A percentile compares a stretch with the other conserved stretches of the same genome.
Conservation (phyloP, 225 moss, liverwort and hornwort genomes). For the Rhytidiadelphus loreus region DNA sequence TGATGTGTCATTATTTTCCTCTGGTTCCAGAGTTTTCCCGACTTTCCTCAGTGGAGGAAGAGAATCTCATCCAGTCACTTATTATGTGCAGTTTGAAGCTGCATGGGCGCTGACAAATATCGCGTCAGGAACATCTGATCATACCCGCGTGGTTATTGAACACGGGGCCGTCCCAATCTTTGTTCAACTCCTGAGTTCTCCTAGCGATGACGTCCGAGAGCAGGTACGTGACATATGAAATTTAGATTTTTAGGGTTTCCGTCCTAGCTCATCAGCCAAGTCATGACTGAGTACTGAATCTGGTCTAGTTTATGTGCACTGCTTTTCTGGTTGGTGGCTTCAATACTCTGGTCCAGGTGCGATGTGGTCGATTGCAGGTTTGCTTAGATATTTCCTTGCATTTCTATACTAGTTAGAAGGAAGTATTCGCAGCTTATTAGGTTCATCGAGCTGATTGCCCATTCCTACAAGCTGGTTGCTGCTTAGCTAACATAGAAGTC, state of each 20-base stretch:
- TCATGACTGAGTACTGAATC: neutral
- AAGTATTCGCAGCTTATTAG: neutral
- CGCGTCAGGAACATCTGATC: slow-evolving; percentile 83
- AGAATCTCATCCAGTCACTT: neutral
- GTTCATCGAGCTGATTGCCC: neutral
- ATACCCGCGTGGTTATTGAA: slow-evolving; percentile 79
- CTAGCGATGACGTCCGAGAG: slow-evolving; percentile 78
- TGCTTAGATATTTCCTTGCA: neutral
- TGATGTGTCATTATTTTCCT: neutral
- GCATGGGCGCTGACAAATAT: slow-evolving; percentile 91
- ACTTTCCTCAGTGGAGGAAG: neutral
- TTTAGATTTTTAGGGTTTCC: neutral
- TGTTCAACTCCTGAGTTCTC: slow-evolving; percentile 69
- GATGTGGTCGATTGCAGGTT: neutral
- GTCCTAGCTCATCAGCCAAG: neutral
- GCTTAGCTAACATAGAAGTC: neutral
- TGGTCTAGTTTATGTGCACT: neutral
- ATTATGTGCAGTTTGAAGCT: slow-evolving; percentile 61
- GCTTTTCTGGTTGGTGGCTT: neutral
- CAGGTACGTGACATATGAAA: slow-evolving; percentile 33
- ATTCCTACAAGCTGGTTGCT: neutral
- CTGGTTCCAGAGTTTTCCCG: neutral
- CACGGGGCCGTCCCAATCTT: slow-evolving; percentile 87
- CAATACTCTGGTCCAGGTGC: neutral
- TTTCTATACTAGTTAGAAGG: neutral